A percentile compares a stretch with the other conserved stretches of the same genome.
phyloP scores from a whole-genome alignment of 495 filamentous ascomycete species.

The Lichenothelia convexa region DNA sequence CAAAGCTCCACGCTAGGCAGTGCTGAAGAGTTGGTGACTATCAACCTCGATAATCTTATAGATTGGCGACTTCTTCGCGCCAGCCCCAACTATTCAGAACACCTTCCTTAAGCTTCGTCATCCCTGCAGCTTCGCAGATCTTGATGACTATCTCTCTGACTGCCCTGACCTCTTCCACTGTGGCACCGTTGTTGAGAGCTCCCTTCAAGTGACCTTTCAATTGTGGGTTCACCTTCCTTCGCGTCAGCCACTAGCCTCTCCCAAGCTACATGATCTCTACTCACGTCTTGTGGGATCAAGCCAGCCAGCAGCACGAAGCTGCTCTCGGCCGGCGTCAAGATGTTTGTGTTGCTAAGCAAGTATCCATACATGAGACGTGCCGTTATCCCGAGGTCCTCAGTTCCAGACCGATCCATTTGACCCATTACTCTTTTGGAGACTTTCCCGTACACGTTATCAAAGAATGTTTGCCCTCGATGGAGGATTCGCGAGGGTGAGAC shows the following conservation, averaged over 20 bases:
- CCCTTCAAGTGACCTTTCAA: constrained; percentile 37
- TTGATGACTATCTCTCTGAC: constrained; percentile 30
- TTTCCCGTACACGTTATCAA: constrained; percentile 34
- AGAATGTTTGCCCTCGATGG: constrained; percentile 30
- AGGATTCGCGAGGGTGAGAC: constrained; percentile 23
- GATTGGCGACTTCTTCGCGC: constrained; percentile 21
- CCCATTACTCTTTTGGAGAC: constrained; percentile 32
- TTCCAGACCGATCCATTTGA: constrained; percentile 33
- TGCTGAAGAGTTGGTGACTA: neutral
- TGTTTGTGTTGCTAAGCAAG: constrained; percentile 29
- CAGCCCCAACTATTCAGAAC: constrained; percentile 25
- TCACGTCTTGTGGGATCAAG: constrained; percentile 34
- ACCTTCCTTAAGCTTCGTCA: constrained; percentile 20
- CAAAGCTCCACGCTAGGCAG: no score
- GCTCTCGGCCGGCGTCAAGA: constrained; percentile 29
- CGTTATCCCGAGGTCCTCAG: constrained; percentile 32
- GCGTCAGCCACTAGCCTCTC: no score
- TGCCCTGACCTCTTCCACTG: constrained; percentile 31
- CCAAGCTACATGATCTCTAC: constrained; percentile 6
- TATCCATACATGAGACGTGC: constrained; percentile 35
- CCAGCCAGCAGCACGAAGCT: constrained; percentile 38
- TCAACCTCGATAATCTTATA: constrained; percentile 8
- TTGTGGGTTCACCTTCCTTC: constrained; percentile 32
- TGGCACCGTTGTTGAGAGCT: constrained; percentile 34
- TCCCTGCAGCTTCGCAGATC: constrained; percentile 31